Percentiles rank a stretch among this genome's conserved stretches.
Conservation (phyloP, 805 yeast genomes). For the Cyberlindnera mississippiensis region DNA sequence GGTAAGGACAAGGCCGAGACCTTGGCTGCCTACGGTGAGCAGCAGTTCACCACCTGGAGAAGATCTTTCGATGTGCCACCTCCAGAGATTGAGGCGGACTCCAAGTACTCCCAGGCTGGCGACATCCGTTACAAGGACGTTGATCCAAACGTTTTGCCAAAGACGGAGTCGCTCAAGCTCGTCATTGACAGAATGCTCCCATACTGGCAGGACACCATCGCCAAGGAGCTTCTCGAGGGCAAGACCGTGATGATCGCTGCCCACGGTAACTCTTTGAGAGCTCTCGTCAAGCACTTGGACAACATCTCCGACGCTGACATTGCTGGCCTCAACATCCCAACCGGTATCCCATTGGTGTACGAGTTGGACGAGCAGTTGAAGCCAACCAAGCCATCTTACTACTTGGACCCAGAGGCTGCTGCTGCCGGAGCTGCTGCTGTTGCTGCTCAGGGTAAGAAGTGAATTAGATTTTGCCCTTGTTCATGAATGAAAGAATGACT, state of each 20-base stretch:
- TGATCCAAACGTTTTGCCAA: constrained; percentile 85
- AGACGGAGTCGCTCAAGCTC: constrained; percentile 89
- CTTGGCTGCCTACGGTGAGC: constrained; percentile 81
- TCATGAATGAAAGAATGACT: too few relatives aligned
- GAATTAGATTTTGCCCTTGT: background rate
- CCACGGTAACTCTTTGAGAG: constrained; percentile 98
- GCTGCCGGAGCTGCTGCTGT: constrained; percentile 99
- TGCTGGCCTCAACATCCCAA: constrained; percentile 94
- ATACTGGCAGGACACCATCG: constrained; percentile 91
- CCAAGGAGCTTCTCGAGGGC: constrained; percentile 76
- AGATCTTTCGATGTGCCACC: constrained; percentile 97
- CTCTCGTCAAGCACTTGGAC: constrained; percentile 92
- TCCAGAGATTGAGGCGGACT: constrained; percentile 74
- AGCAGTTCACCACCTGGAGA: constrained; percentile 95
- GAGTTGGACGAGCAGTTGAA: constrained; percentile 83
- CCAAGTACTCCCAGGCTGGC: constrained; percentile 78
- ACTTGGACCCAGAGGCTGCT: constrained; percentile 99
- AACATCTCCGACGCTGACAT: constrained; percentile 87
- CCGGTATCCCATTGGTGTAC: constrained; percentile 97
- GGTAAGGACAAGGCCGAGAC: constrained; percentile 98
- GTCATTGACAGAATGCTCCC: constrained; percentile 96
- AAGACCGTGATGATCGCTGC: constrained; percentile 94
- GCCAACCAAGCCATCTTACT: constrained; percentile 91
- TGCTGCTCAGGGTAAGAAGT: constrained; percentile 88
- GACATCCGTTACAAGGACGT: constrained; percentile 83